A percentile compares a stretch with the other conserved stretches of the same genome.
Evolutionary conservation across 257 asterid genomes (phyloP).

Genomic region (Solanum pinnatisectum): DNA sequence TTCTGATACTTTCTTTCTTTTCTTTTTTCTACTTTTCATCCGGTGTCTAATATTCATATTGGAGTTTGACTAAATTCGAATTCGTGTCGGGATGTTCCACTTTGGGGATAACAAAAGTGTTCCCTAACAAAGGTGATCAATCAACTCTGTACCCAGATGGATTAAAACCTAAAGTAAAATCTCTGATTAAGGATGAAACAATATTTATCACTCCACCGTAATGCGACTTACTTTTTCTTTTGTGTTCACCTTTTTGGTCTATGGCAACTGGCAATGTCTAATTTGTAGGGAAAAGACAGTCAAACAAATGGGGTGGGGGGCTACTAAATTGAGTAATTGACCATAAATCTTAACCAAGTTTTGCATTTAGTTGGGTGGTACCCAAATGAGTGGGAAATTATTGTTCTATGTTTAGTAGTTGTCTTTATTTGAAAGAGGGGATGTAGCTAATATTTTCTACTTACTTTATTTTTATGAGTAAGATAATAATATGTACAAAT

Average conservation of each 20-base stretch:
- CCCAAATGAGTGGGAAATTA: neutral
- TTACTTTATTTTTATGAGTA: neutral
- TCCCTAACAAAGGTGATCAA: neutral
- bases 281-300: neutral
- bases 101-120: neutral
- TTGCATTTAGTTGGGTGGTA: neutral
- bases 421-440: neutral
- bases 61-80: no score
- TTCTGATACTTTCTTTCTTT: neutral
- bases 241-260: neutral
- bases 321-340: neutral
- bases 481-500: neutral
- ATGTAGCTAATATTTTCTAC: neutral
- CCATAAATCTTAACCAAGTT: neutral
- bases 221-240: neutral
- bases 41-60: no score
- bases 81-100: no score
- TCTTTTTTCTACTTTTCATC: no score
- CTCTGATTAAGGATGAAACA: no score
- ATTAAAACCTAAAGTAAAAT: no score
- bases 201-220: no score
- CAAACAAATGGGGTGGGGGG: neutral
- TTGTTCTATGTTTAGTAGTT: neutral
- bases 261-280: neutral
- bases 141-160: neutral